Evolutionary conservation across 345 rosid species (phyloP).

Genomic region (Rhodamnia argentea): DNA sequence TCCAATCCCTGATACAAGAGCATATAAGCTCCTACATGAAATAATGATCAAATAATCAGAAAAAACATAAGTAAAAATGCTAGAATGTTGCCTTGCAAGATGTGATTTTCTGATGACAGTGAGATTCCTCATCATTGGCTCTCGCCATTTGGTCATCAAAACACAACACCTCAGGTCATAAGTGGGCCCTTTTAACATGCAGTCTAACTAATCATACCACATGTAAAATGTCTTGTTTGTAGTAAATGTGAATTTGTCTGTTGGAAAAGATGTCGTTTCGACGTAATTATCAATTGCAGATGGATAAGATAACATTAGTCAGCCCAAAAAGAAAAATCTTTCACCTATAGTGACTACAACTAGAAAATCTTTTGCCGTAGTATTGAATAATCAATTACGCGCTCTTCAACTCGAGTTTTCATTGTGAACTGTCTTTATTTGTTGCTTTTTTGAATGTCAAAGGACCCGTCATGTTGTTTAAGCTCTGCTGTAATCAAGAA

Average conservation of each 20-base stretch:
- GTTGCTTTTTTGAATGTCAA: background rate
- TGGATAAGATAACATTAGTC: background rate
- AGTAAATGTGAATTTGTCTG: background rate
- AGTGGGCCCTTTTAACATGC: background rate
- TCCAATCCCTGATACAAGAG: background rate
- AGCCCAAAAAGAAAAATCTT: background rate
- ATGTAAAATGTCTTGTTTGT: background rate
- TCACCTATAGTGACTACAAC: background rate
- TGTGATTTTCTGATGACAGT: background rate
- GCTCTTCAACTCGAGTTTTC: background rate
- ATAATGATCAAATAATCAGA: background rate
- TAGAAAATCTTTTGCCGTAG: background rate
- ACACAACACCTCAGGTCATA: background rate
- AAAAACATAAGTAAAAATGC: background rate
- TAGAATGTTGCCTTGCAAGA: background rate
- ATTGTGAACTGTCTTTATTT: background rate
- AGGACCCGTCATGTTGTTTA: background rate
- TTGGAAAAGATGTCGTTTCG: background rate
- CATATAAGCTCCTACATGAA: background rate
- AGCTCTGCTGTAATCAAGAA: background rate
- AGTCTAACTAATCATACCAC: background rate
- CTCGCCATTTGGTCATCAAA: background rate
- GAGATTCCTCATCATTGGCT: background rate
- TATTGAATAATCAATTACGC: background rate
- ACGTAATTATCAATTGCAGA: background rate